Evolutionary conservation across 768 basidiomycete species (phyloP).

Genomic region (Saitozyma podzolica): DNA sequence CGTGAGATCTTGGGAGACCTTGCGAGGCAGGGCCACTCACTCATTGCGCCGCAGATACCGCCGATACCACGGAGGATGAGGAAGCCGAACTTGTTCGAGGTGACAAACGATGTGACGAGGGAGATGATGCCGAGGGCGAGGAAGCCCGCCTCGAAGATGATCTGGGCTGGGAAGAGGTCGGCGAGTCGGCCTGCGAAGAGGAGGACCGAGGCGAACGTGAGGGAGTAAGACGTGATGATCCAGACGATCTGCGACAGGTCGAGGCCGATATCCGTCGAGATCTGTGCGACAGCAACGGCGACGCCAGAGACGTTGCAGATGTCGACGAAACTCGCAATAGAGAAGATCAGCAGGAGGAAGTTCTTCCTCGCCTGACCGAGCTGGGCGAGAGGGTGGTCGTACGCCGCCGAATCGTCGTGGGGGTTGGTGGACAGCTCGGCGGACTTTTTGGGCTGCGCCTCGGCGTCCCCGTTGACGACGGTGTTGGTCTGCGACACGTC

Average conservation of each 20-base stretch:
- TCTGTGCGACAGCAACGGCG: conserved; percentile 41
- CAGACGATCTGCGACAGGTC: conserved; percentile 36
- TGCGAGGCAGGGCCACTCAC: conserved; percentile 9
- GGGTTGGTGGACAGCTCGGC: neutral
- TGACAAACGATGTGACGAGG: conserved; percentile 58
- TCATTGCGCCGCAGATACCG: conserved; percentile 59
- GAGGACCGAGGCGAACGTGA: conserved; percentile 40
- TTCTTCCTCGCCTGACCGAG: conserved; percentile 15
- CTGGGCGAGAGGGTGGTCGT: conserved; percentile 16
- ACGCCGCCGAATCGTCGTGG: neutral
- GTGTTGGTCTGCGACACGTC: neutral
- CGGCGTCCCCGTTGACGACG: neutral
- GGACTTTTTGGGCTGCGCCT: neutral
- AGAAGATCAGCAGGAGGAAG: conserved; percentile 16
- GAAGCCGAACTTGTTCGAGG: conserved; percentile 56
- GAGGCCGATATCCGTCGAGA: conserved; percentile 29
- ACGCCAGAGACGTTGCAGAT: conserved; percentile 38
- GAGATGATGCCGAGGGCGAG: conserved; percentile 56
- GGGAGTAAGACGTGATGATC: conserved; percentile 42
- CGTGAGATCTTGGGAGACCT: no score
- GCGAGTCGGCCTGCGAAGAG: conserved; percentile 47
- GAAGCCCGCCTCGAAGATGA: conserved; percentile 56
- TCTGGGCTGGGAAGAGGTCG: conserved; percentile 51
- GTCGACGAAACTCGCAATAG: conserved; percentile 20
- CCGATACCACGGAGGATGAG: conserved; percentile 60